These are phyloP conservation scores for Lentinula guzmanii DNA, from an alignment of 768 basidiomycete species.

Conservation along the genomic window DNA sequence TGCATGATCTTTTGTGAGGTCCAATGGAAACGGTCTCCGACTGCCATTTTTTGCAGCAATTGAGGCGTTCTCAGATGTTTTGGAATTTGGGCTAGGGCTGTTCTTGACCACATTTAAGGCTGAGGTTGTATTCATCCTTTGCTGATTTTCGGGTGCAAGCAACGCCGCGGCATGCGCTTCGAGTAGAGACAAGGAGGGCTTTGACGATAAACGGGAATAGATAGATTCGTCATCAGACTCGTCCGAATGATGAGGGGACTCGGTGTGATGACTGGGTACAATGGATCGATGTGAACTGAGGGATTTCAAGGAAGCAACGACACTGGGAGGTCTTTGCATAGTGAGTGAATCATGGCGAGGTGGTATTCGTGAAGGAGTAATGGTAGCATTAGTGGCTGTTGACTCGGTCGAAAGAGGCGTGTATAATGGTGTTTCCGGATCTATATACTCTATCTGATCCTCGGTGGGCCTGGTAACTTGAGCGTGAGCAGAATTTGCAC, in stretches of 20 bases:
- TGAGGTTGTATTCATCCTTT: neutral
- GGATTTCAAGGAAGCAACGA: neutral
- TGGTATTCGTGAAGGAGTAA: slow-evolving; percentile 1
- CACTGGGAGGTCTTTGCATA: slow-evolving; percentile 5
- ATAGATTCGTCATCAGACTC: slow-evolving; percentile 5
- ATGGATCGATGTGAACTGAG: neutral
- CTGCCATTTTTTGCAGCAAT: neutral
- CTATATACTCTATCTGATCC: neutral
- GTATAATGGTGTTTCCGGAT: neutral
- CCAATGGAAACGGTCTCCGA: neutral
- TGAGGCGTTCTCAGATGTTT: neutral
- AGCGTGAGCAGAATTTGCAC: neutral
- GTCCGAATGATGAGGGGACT: neutral
- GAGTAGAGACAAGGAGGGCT: neutral
- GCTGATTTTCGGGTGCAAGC: neutral
- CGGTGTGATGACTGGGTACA: neutral
- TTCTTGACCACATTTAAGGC: slow-evolving; percentile 5
- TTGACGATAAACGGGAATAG: slow-evolving; percentile 1
- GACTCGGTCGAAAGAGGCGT: neutral
- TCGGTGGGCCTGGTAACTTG: neutral
- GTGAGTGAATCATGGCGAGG: slow-evolving; percentile 4
- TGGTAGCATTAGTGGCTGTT: neutral
- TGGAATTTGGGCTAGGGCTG: neutral
- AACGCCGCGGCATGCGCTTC: slow-evolving; percentile 3
- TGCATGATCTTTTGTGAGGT: neutral